Evolutionary conservation across 2,329 filamentous ascomycete genomes (phyloP).

Genomic region (Neonectria punicea): DNA sequence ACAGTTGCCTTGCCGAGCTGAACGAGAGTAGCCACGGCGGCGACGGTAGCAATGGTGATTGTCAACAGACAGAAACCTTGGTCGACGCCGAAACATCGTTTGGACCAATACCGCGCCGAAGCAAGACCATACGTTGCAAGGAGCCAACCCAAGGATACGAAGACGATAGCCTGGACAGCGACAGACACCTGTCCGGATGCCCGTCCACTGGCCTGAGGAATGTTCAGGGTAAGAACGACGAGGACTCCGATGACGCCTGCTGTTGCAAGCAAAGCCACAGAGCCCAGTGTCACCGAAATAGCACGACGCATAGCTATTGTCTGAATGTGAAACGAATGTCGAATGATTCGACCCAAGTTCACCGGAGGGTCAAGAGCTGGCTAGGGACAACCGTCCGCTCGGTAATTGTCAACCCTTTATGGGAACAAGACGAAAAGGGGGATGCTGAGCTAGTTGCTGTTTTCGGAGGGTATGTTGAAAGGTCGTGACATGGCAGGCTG

Average conservation of each 20-base stretch:
- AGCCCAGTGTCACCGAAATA: constrained; percentile 35
- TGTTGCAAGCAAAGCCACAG: constrained; percentile 36
- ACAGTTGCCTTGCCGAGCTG: constrained; percentile 45
- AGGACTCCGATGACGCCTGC: constrained; percentile 34
- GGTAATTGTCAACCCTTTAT: neutral
- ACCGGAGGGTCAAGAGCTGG: constrained; percentile 5
- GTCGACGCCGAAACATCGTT: constrained; percentile 38
- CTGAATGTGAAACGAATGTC: constrained; percentile 13
- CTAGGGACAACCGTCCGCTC: constrained; percentile 17
- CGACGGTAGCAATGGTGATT: constrained; percentile 56
- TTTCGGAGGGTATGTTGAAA: constrained; percentile 3
- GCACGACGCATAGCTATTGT: constrained; percentile 32
- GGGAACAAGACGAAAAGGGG: neutral
- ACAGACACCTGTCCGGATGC: constrained; percentile 42
- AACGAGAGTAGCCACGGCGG: constrained; percentile 58
- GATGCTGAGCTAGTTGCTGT: neutral
- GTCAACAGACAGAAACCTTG: constrained; percentile 49
- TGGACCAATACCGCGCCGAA: constrained; percentile 38
- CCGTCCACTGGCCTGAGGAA: constrained; percentile 36
- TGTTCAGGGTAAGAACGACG: constrained; percentile 33
- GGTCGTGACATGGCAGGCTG: constrained; percentile 14
- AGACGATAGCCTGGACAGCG: constrained; percentile 42
- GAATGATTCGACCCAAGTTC: constrained; percentile 21
- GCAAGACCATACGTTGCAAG: constrained; percentile 48
- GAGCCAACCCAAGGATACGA: constrained; percentile 41